Conservation (phyloP, 2,329 filamentous ascomycete genomes). For the Botrytis paeoniae region DNA sequence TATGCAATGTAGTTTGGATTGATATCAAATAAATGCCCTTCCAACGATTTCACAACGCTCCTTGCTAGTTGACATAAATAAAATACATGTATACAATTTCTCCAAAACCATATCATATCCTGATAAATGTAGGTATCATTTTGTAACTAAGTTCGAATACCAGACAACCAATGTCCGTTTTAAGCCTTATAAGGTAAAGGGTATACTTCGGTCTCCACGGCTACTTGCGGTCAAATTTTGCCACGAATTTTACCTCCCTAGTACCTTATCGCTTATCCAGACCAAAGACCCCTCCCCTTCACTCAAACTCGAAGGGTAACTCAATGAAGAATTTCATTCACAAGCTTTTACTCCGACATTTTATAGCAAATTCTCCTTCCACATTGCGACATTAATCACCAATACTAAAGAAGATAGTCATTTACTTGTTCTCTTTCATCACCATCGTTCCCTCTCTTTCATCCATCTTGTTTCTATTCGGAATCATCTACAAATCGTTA, state of each 20-base stretch:
- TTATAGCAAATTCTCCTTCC: not conserved
- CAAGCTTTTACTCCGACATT: conserved; percentile 3
- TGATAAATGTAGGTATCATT: not conserved
- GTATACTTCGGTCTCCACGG: not conserved
- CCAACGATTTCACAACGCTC: not conserved
- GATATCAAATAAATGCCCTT: not conserved
- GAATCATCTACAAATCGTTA: not conserved
- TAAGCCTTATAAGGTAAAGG: not conserved
- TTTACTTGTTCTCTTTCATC: not conserved
- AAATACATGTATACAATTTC: not conserved
- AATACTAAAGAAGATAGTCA: not conserved
- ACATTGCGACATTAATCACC: conserved; percentile 2
- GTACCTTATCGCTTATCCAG: not conserved
- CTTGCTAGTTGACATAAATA: too few species aligned
- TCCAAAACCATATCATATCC: not conserved
- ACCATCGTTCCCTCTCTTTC: not conserved
- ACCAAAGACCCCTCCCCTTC: not conserved
- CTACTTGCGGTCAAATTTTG: not conserved
- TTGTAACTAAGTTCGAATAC: not conserved
- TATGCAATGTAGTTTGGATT: not conserved
- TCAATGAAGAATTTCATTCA: conserved; percentile 11
- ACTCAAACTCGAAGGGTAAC: not conserved
- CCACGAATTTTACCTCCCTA: not conserved
- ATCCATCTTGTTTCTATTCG: not conserved
- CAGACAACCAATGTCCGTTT: not conserved